These are phyloP conservation scores for Vicia villosa DNA, from an alignment of 306 rosid species.

Conservation along the genomic window DNA sequence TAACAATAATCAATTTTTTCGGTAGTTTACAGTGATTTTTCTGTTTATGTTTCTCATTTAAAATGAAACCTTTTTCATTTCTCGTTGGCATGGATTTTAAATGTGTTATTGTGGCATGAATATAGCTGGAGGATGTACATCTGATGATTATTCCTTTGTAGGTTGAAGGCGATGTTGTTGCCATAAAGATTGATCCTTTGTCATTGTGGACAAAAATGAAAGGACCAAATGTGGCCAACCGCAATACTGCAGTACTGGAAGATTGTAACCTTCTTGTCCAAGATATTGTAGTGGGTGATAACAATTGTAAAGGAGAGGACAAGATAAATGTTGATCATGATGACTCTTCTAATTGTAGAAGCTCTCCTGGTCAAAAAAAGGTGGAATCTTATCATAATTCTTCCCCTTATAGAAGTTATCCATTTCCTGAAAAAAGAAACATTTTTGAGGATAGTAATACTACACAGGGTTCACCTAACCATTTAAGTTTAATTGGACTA, in stretches of 20 bases:
- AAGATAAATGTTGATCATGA: constrained; percentile 43
- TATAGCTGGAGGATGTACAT: constrained; percentile 13
- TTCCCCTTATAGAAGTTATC: constrained; percentile 35
- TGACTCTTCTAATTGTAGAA: constrained; percentile 41
- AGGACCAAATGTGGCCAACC: constrained; percentile 52
- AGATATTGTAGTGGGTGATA: constrained; percentile 41
- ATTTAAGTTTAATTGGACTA: constrained; percentile 36
- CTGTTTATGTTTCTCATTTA: constrained; percentile 1
- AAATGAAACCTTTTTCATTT: constrained; percentile 20
- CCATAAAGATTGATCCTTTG: constrained; percentile 66
- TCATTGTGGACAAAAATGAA: constrained; percentile 79
- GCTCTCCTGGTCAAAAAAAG: constrained; percentile 50
- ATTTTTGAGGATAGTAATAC: neutral
- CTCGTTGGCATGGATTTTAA: constrained; percentile 18
- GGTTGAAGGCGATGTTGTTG: constrained; percentile 93
- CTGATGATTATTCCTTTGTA: constrained; percentile 48
- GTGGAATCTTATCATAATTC: constrained; percentile 41
- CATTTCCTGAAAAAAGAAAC: neutral
- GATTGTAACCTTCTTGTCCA: constrained; percentile 43
- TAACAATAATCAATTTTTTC: neutral
- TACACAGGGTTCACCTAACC: constrained; percentile 36
- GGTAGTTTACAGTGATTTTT: neutral
- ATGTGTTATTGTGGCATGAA: too few species aligned
- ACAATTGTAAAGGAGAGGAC: constrained; percentile 52
- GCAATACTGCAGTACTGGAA: constrained; percentile 47